Conservation (phyloP, 805 yeast species). For the Lachancea quebecensis region DNA sequence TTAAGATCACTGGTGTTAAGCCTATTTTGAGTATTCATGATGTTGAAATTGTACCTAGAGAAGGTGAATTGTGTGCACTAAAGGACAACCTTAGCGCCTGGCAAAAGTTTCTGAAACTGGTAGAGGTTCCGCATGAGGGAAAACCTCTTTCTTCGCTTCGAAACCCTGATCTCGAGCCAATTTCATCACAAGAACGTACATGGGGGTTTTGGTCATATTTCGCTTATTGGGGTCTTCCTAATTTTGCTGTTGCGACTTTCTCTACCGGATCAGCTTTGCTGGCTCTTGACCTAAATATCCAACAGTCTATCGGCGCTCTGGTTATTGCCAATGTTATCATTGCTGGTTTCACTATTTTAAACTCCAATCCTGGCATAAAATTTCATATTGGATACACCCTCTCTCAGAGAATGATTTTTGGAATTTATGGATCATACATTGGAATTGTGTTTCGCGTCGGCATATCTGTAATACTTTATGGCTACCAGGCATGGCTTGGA, state of each 20-base stretch:
- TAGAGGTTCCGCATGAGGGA: slow-evolving; percentile 26
- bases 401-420: slow-evolving; percentile 33
- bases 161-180: slow-evolving; percentile 35
- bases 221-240: slow-evolving; percentile 35
- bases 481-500: slow-evolving; percentile 34
- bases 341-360: slow-evolving; percentile 17
- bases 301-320: slow-evolving; percentile 27
- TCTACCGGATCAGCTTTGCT: slow-evolving; percentile 30
- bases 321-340: slow-evolving; percentile 17
- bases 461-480: slow-evolving; percentile 36
- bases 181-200: slow-evolving; percentile 32
- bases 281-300: slow-evolving; percentile 24
- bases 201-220: slow-evolving; percentile 32
- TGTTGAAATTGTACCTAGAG: slow-evolving; percentile 10
- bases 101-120: slow-evolving; percentile 6
- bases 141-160: slow-evolving; percentile 26
- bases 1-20: neutral
- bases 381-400: slow-evolving; percentile 36
- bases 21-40: slow-evolving; percentile 12
- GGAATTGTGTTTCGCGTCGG: slow-evolving; percentile 34
- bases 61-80: slow-evolving; percentile 8
- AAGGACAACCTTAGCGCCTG: slow-evolving; percentile 6
- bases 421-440: slow-evolving; percentile 31
- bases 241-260: slow-evolving; percentile 34
- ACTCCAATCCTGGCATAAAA: slow-evolving; percentile 25